phyloP scores from a whole-genome alignment of 2,329 filamentous ascomycete species.

The Aschersonia sp. region DNA sequence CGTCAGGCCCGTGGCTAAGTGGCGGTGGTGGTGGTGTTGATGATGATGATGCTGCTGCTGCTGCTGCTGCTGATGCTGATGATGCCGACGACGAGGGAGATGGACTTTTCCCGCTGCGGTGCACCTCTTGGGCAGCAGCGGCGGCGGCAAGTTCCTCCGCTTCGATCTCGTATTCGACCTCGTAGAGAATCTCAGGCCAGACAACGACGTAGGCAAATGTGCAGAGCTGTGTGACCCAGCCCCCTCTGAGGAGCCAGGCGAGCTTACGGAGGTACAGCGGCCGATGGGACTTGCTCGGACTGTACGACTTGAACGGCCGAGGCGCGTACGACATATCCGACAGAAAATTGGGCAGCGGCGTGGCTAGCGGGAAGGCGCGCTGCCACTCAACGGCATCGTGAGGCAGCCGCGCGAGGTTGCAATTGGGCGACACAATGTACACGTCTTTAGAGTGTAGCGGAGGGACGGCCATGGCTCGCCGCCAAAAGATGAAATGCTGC shows the following conservation, averaged over 20 bases:
- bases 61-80: neutral
- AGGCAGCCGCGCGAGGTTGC: constrained; percentile 58
- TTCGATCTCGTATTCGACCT: constrained; percentile 59
- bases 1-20: too few relatives aligned
- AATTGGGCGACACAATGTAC: constrained; percentile 85
- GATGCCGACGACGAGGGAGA: neutral
- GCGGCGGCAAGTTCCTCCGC: constrained; percentile 41
- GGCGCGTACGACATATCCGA: constrained; percentile 67
- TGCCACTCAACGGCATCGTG: constrained; percentile 60
- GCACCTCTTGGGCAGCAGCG: constrained; percentile 7
- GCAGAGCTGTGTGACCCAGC: constrained; percentile 86
- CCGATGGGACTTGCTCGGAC: constrained; percentile 77
- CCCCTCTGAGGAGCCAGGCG: constrained; percentile 82
- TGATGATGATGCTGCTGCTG: neutral
- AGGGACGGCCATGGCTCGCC: constrained; percentile 78
- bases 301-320: constrained; percentile 68
- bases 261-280: constrained; percentile 80
- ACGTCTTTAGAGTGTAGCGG: constrained; percentile 80
- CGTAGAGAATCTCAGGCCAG: constrained; percentile 66
- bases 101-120: neutral
- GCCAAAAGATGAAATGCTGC: constrained; percentile 91
- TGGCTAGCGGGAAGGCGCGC: constrained; percentile 67
- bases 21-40: neutral
- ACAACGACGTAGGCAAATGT: constrained; percentile 85
- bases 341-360: constrained; percentile 76